Evolutionary conservation across 352 stramenopile species (phyloP).

Genomic region (Globisporangium yorkense): DNA sequence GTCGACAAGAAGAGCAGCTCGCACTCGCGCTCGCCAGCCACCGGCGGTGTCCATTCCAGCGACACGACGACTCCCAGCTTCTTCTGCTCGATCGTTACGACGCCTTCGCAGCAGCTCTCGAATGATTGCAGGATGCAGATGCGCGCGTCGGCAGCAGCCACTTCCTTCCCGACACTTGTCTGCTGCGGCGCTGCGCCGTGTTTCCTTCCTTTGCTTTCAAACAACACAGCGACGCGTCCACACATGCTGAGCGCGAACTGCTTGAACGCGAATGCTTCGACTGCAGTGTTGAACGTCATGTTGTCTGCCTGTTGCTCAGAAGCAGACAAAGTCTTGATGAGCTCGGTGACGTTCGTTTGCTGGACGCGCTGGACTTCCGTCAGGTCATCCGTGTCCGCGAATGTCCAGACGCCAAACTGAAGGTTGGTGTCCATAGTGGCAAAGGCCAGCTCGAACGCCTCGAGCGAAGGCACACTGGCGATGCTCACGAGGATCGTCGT

Average conservation of each 20-base stretch:
- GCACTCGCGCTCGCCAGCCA: slow-evolving; percentile 41
- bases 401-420: slow-evolving; percentile 45
- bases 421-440: slow-evolving; percentile 33
- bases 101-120: slow-evolving; percentile 45
- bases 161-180: background rate
- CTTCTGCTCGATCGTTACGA: slow-evolving; percentile 47
- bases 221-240: slow-evolving; percentile 49
- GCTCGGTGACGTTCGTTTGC: slow-evolving; percentile 25
- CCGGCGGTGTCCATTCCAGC: slow-evolving; percentile 58
- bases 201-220: slow-evolving; percentile 14
- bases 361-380: slow-evolving; percentile 33
- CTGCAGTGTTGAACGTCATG: slow-evolving; percentile 33
- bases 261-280: slow-evolving; percentile 41
- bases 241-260: slow-evolving; percentile 47
- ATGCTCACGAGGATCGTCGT: slow-evolving; percentile 28
- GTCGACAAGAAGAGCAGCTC: slow-evolving; percentile 62
- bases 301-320: slow-evolving; percentile 17
- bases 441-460: slow-evolving; percentile 43
- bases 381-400: slow-evolving; percentile 52
- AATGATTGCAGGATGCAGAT: slow-evolving; percentile 50
- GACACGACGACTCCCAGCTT: slow-evolving; percentile 53
- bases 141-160: slow-evolving; percentile 11
- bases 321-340: slow-evolving; percentile 20
- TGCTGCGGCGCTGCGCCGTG: background rate
- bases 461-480: slow-evolving; percentile 33